Percentiles rank a stretch among this genome's conserved stretches.
Conservation (phyloP, 2,329 filamentous ascomycete species). For the Thielaviopsis musarum region DNA sequence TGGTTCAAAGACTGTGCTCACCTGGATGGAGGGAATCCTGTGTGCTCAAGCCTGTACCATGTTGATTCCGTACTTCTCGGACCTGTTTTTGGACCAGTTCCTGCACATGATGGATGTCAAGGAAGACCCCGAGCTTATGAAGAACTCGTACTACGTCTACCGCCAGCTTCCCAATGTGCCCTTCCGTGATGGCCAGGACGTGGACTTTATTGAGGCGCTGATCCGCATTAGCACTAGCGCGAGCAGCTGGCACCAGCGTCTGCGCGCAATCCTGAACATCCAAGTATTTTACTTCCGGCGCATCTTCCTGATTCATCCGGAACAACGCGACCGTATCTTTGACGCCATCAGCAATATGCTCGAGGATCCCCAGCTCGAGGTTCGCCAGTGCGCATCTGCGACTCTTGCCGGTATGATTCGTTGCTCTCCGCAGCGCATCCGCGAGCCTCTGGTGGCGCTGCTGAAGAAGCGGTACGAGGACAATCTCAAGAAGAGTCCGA, state of each 20-base stretch:
- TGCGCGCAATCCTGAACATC: constrained; percentile 92
- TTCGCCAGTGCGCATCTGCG: constrained; percentile 78
- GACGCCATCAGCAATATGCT: constrained; percentile 93
- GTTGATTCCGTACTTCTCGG: constrained; percentile 78
- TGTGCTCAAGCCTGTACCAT: constrained; percentile 87
- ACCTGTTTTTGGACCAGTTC: constrained; percentile 77
- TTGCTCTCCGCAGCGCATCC: constrained; percentile 70
- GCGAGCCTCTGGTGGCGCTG: constrained; percentile 57
- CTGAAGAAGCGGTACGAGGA: constrained; percentile 67
- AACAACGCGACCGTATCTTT: constrained; percentile 67
- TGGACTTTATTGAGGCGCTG: constrained; percentile 66
- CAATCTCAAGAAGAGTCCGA: constrained; percentile 64
- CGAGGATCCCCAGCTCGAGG: constrained; percentile 78
- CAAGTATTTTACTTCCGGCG: constrained; percentile 97
- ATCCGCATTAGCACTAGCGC: constrained; percentile 77
- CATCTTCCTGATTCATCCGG: constrained; percentile 64
- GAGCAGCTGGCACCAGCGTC: constrained; percentile 83
- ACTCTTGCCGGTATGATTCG: constrained; percentile 96
- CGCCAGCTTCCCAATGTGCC: constrained; percentile 91
- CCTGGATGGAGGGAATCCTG: constrained; percentile 85
- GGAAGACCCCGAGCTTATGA: constrained; percentile 90
- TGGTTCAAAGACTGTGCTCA: constrained; percentile 84
- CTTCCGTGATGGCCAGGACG: constrained; percentile 72
- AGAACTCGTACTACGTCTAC: constrained; percentile 90
- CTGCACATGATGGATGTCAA: constrained; percentile 99